Percentiles rank a stretch among this genome's conserved stretches.
phyloP scores from a whole-genome alignment of 306 rosid species.

The Lablab purpureus region DNA sequence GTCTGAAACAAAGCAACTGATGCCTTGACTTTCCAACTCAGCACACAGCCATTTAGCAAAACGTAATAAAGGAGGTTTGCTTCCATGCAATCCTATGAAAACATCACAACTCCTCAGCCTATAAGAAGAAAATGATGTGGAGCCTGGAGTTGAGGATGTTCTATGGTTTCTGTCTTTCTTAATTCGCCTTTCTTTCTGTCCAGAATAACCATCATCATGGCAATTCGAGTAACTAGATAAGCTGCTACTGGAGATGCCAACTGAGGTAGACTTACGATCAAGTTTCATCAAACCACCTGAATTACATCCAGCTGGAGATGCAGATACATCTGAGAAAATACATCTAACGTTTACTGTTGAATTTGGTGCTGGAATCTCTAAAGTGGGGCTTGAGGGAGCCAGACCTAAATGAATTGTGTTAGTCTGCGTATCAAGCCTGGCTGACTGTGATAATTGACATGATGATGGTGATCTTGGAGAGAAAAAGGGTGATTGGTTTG shows the following conservation, averaged over 20 bases:
- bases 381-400: slow-evolving; percentile 56
- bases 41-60: slow-evolving; percentile 85
- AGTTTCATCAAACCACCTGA: slow-evolving; percentile 59
- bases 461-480: slow-evolving; percentile 84
- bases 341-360: slow-evolving; percentile 55
- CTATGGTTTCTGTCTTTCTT: slow-evolving; percentile 54
- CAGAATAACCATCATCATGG: slow-evolving; percentile 48
- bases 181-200: slow-evolving; percentile 56
- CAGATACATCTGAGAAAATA: slow-evolving; percentile 53
- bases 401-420: slow-evolving; percentile 54
- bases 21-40: slow-evolving; percentile 88
- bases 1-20: slow-evolving; percentile 82
- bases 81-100: slow-evolving; percentile 79
- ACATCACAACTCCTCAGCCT: slow-evolving; percentile 79
- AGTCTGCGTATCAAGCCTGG: slow-evolving; percentile 53
- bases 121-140: slow-evolving; percentile 71
- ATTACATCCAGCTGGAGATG: slow-evolving; percentile 54
- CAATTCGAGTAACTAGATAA: slow-evolving; percentile 58
- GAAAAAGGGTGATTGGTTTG: slow-evolving; percentile 87
- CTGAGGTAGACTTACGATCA: slow-evolving; percentile 64
- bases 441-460: slow-evolving; percentile 59
- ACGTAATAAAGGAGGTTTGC: slow-evolving; percentile 65
- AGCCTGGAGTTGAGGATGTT: slow-evolving; percentile 53
- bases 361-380: slow-evolving; percentile 60
- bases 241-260: slow-evolving; percentile 68